phyloP scores from a whole-genome alignment of 768 basidiomycete species.

The Termitomyces sp. region DNA sequence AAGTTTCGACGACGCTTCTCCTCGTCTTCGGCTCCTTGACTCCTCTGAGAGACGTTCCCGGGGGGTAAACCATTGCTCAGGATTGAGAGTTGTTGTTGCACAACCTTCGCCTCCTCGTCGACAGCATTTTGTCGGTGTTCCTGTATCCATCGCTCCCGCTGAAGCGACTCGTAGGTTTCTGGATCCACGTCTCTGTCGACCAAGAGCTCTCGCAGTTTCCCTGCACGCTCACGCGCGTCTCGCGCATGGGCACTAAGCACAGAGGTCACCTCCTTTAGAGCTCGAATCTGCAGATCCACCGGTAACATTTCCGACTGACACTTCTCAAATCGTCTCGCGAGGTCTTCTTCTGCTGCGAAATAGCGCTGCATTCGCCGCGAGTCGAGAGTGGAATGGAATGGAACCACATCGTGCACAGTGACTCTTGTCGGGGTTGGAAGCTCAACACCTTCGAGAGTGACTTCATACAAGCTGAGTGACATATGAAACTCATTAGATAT shows the following conservation, averaged over 20 bases:
- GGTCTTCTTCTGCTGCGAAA: constrained; percentile 38
- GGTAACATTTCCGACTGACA: constrained; percentile 32
- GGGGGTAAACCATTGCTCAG: constrained; percentile 17
- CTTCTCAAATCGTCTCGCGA: constrained; percentile 29
- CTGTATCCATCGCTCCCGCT: constrained; percentile 48
- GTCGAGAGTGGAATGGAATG: background rate
- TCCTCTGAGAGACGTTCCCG: constrained; percentile 10
- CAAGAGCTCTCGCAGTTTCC: constrained; percentile 35
- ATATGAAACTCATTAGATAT: background rate
- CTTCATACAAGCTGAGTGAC: background rate
- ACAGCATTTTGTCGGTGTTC: constrained; percentile 39
- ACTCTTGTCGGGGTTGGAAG: background rate
- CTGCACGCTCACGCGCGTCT: constrained; percentile 40
- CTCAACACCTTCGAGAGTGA: background rate
- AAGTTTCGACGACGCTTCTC: constrained; percentile 31
- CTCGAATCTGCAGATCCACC: constrained; percentile 43
- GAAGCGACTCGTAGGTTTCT: constrained; percentile 30
- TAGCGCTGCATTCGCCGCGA: constrained; percentile 37
- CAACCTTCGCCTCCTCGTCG: constrained; percentile 30
- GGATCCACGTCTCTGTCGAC: constrained; percentile 36
- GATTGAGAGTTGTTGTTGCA: constrained; percentile 32
- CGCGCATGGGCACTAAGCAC: constrained; percentile 39
- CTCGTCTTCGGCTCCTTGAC: constrained; percentile 19
- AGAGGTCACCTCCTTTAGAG: constrained; percentile 41
- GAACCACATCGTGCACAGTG: background rate